Evolutionary conservation across 257 asterid genomes (phyloP).

Genomic region (Mitragyna speciosa): DNA sequence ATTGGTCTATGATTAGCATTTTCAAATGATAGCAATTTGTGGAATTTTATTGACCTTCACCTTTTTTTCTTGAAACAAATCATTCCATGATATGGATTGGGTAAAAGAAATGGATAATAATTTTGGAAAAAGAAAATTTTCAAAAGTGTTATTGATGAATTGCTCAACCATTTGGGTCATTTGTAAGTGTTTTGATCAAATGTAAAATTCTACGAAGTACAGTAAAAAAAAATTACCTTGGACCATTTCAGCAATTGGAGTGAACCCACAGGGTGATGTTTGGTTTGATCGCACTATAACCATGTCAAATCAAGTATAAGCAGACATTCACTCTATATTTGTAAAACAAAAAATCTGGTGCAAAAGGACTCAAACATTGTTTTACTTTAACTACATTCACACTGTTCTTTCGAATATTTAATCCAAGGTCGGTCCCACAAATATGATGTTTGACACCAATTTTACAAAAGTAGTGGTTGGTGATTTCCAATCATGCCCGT

Average conservation of each 20-base stretch:
- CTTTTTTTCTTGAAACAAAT: too few relatives aligned
- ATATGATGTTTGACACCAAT: background rate
- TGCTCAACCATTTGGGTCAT: background rate
- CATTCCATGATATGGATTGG: too few relatives aligned
- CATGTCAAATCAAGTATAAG: constrained; percentile 8
- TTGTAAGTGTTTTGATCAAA: background rate
- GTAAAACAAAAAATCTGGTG: background rate
- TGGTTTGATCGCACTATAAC: constrained; percentile 21
- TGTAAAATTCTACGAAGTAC: too few relatives aligned
- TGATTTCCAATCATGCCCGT: constrained; percentile 12
- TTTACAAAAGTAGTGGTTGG: constrained; percentile 14
- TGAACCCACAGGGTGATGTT: constrained; percentile 10
- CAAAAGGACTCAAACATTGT: background rate
- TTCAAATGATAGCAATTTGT: too few relatives aligned
- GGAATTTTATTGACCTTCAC: too few relatives aligned
- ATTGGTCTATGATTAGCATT: too few relatives aligned
- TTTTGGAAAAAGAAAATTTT: too few relatives aligned
- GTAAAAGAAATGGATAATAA: too few relatives aligned
- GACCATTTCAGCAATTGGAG: background rate
- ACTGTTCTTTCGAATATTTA: background rate
- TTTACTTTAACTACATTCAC: background rate
- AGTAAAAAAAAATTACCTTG: too few relatives aligned
- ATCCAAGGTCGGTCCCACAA: background rate
- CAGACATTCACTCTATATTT: background rate
- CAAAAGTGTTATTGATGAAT: background rate